Evolutionary conservation across 495 filamentous ascomycete species (phyloP).

Genomic region (Penicillium tannophilum): DNA sequence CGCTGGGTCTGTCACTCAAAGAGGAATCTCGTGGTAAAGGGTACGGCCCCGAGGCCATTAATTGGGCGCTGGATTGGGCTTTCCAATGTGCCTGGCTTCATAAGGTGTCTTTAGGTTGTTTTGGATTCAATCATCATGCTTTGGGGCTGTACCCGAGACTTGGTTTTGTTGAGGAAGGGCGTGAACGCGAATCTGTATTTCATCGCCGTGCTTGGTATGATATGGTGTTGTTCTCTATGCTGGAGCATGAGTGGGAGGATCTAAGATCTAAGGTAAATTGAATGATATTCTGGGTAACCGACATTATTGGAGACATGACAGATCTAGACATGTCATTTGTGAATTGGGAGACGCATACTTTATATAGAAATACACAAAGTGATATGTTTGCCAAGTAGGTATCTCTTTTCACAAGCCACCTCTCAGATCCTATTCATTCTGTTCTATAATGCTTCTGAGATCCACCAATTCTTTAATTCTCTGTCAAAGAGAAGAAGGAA

Average conservation of each 20-base stretch:
- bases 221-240: conserved; percentile 41
- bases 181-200: conserved; percentile 45
- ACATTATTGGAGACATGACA: no score
- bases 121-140: conserved; percentile 44
- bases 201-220: conserved; percentile 49
- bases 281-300: no score
- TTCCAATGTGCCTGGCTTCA: not conserved
- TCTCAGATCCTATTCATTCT: no score
- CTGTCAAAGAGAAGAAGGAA: no score
- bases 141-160: conserved; percentile 45
- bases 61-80: conserved; percentile 49
- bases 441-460: no score
- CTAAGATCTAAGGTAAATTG: not conserved
- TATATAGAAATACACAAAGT: no score
- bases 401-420: no score
- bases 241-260: conserved; percentile 49
- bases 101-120: not conserved
- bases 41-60: conserved; percentile 56
- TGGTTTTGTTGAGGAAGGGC: conserved; percentile 53
- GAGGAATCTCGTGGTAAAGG: conserved; percentile 44
- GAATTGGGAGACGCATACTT: no score
- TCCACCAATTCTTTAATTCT: no score
- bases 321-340: no score
- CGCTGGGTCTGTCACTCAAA: conserved; percentile 44
- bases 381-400: no score